A percentile compares a stretch with the other conserved stretches of the same genome.
These are phyloP conservation scores for Pouteria glomerata DNA, from an alignment of 148 eudicot species.

Conservation along the genomic window DNA sequence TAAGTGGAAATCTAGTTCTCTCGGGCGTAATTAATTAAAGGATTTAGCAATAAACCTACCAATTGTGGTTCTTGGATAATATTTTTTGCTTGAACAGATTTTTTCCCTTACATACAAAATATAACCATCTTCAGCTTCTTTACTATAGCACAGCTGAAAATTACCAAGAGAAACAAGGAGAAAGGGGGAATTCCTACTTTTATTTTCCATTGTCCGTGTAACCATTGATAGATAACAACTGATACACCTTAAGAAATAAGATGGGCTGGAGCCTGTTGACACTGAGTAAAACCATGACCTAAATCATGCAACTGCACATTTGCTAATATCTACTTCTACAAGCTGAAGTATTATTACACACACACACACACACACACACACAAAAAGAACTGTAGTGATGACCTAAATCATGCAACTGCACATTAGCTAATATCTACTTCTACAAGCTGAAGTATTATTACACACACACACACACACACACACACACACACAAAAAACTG, in stretches of 20 bases:
- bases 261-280: background rate
- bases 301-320: conserved; percentile 3
- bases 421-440: background rate
- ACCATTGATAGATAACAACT: background rate
- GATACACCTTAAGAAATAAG: background rate
- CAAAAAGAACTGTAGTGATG: background rate
- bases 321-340: background rate
- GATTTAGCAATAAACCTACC: no score
- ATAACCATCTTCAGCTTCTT: background rate
- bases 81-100: no score
- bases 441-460: no score
- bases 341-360: no score
- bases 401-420: background rate
- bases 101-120: background rate
- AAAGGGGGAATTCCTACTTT: background rate
- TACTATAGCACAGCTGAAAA: background rate
- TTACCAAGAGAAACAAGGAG: background rate
- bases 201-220: background rate
- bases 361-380: no score
- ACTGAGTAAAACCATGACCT: background rate
- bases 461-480: no score
- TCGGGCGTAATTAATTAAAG: no score
- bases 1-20: no score
- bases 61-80: no score
- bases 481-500: no score